A percentile compares a stretch with the other conserved stretches of the same genome.
phyloP scores from a whole-genome alignment of 129 eudicot species.

The Apium graveolens region DNA sequence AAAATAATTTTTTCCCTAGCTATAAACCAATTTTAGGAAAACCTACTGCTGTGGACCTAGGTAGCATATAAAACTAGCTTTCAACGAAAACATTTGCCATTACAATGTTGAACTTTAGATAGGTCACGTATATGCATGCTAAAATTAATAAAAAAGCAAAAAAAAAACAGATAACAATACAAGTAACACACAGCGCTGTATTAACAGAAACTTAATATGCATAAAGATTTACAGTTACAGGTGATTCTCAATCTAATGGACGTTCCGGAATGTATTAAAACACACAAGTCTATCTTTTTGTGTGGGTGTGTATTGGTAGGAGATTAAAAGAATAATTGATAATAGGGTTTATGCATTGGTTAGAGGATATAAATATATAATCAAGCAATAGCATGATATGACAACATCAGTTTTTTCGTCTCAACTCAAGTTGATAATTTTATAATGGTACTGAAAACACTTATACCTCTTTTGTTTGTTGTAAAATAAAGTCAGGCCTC shows the following conservation, averaged over 20 bases:
- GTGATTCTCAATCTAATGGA: not conserved
- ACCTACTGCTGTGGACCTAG: not conserved
- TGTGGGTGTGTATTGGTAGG: not conserved
- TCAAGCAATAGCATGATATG: not conserved
- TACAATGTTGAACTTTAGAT: not conserved
- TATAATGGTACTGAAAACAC: not conserved
- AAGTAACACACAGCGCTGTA: not conserved
- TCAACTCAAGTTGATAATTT: not conserved
- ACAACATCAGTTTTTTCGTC: not conserved
- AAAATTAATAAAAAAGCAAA: not conserved
- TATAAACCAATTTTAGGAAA: not conserved
- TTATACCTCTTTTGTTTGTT: conserved; percentile 83
- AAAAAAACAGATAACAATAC: not conserved
- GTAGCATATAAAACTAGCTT: not conserved
- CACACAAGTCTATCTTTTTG: not conserved
- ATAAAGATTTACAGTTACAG: not conserved
- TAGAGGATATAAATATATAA: not conserved
- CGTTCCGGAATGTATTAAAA: not conserved
- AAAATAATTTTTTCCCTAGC: not conserved
- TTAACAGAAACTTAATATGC: not conserved
- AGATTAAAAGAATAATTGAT: not conserved
- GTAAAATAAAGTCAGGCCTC: conserved; percentile 77
- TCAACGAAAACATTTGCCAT: not conserved
- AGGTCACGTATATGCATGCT: not conserved
- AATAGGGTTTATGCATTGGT: not conserved